These are phyloP conservation scores for Cytospora piceicola DNA, from an alignment of 2,329 filamentous ascomycete species.

Conservation along the genomic window DNA sequence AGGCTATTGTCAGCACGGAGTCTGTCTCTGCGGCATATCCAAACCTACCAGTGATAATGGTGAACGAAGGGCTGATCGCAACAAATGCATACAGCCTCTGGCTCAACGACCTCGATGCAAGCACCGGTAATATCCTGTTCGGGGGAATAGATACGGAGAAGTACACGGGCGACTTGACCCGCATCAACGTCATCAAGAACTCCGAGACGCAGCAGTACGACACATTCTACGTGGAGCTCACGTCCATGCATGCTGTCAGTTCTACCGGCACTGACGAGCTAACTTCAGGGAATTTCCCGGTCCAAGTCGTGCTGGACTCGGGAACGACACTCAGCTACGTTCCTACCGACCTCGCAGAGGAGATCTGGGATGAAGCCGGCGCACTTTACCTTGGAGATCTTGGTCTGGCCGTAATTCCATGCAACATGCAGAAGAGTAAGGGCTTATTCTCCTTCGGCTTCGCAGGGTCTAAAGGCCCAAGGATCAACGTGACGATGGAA, in stretches of 20 bases:
- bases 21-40: slow-evolving; percentile 44
- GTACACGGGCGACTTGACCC: slow-evolving; percentile 66
- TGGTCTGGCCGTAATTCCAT: slow-evolving; percentile 53
- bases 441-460: slow-evolving; percentile 61
- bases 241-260: slow-evolving; percentile 52
- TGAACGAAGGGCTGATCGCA: slow-evolving; percentile 65
- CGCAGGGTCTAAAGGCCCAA: slow-evolving; percentile 51
- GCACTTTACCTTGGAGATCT: slow-evolving; percentile 48
- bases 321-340: slow-evolving; percentile 75
- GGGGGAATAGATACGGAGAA: slow-evolving; percentile 81
- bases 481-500: slow-evolving; percentile 57
- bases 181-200: slow-evolving; percentile 60
- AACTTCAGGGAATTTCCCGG: slow-evolving; percentile 47
- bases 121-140: slow-evolving; percentile 73
- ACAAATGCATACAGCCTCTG: slow-evolving; percentile 73
- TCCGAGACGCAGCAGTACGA: slow-evolving; percentile 44
- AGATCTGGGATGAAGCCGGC: slow-evolving; percentile 60
- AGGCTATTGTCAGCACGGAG: slow-evolving; percentile 48
- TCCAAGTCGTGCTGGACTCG: slow-evolving; percentile 72
- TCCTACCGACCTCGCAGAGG: slow-evolving; percentile 60
- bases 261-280: slow-evolving; percentile 54
- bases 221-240: slow-evolving; percentile 54
- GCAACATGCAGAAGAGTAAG: slow-evolving; percentile 47
- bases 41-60: slow-evolving; percentile 69
- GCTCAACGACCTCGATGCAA: slow-evolving; percentile 63